Conservation (phyloP, 192 early-diverging fungal genomes). For the Coemansia sp. region DNA sequence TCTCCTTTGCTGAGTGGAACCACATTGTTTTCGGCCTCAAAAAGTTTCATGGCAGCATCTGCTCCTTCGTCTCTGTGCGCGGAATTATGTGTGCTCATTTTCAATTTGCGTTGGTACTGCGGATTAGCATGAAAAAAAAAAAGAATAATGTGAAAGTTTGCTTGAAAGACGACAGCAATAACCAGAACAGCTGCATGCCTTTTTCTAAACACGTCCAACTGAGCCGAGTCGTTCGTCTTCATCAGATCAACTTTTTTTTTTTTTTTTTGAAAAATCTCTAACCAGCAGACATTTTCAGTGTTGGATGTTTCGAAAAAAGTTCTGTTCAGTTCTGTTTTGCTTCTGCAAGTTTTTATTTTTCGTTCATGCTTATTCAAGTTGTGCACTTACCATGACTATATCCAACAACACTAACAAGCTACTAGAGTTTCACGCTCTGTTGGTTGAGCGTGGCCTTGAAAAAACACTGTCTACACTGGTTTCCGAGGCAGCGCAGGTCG, state of each 20-base stretch:
- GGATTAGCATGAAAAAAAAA: not conserved
- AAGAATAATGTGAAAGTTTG: not conserved
- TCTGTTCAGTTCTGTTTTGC: slow-evolving; percentile 1
- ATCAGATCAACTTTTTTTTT: slow-evolving; percentile 4
- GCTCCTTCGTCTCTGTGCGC: slow-evolving; percentile 2
- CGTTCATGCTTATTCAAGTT: not conserved
- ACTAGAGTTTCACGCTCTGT: slow-evolving; percentile 27
- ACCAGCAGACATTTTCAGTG: too few relatives aligned
- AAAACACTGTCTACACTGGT: slow-evolving; percentile 27
- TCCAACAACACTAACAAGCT: slow-evolving; percentile 18
- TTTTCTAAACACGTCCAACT: too few relatives aligned
- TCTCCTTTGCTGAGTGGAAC: slow-evolving; percentile 60
- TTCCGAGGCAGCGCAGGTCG: slow-evolving; percentile 36
- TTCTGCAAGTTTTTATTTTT: not conserved
- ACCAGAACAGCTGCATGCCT: not conserved
- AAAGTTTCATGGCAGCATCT: slow-evolving; percentile 39
- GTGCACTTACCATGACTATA: not conserved
- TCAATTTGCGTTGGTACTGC: not conserved
- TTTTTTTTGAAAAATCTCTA: not conserved
- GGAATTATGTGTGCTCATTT: slow-evolving; percentile 12
- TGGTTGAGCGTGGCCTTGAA: slow-evolving; percentile 35
- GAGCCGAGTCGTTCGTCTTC: not conserved
- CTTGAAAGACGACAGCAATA: too few relatives aligned
- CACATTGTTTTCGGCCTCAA: slow-evolving; percentile 73
- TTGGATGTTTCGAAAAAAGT: not conserved